Base-by-base conservation (phyloP, 108 stramenopile species). In the Chaetoceros tenuissimus region DNA sequence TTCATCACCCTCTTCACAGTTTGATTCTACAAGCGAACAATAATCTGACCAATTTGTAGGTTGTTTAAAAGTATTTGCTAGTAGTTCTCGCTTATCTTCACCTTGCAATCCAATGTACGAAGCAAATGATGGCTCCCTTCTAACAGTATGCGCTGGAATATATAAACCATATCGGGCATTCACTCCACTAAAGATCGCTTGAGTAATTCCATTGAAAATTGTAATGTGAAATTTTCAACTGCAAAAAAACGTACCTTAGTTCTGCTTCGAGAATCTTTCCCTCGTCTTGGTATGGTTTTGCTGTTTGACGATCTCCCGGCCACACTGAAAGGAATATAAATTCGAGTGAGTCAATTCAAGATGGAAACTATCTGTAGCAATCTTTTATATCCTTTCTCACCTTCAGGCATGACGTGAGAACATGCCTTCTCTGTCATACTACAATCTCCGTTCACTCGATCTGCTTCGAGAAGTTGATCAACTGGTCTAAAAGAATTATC, bases 1-100 rank as follows among this genome's bases (percentile, higher is more conserved):
- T 2, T 1, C 48, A 59, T 75, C 68, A 29, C 27, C 23, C 27
- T n/a, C 52, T 22, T 19, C n/a, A 31, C 46, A 3, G 47, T 49
- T 57, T 0, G 30, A 22, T 1, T 63, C 64, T 27, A 78, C 53
- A 2, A 51, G 20, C 2, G 46, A 40, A 31, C 77, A 78, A 53
- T 69, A 78, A 18, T 73, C 69, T 44, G 31, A 21, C 69, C 72
- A 78, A 1, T 55, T 78, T 24, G 56, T 62, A 1, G 77, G 77
- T 3, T 68, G 59, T 23, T 55, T 26, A 49, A 78, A 78, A 0
- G 45, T 62, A 27, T 63, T 62, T 0, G 77, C 77, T 23, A 78
- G 25, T 28, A 61, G 46, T 16, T 55, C 51, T 21, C 69, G 51
- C 44, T 66, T 66, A 7, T 62, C 59, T 51, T 69, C 68, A 10